These are phyloP conservation scores for Diaporthe sp. DNA, from an alignment of 2,329 filamentous ascomycete genomes.

Conservation along the genomic window DNA sequence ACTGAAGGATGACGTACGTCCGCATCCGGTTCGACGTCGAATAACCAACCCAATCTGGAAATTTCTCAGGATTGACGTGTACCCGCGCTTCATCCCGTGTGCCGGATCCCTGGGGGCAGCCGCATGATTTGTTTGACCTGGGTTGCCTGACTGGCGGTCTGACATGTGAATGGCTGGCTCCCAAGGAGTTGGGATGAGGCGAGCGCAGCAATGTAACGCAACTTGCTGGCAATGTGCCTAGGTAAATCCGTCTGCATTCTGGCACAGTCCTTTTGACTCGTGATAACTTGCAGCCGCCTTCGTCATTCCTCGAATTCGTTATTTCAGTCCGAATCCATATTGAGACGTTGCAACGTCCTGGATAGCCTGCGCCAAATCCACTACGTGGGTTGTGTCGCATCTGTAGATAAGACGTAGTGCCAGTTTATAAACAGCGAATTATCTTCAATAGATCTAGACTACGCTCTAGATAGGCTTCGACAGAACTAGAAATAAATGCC, in stretches of 20 bases:
- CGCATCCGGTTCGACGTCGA: neutral
- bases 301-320: neutral
- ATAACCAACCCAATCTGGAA: constrained; percentile 2
- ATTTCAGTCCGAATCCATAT: neutral
- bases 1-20: neutral
- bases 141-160: neutral
- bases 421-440: neutral
- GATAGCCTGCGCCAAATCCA: neutral
- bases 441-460: neutral
- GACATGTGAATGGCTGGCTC: constrained; percentile 4
- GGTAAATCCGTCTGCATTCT: neutral
- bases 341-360: neutral
- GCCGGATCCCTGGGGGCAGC: neutral
- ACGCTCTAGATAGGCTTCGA: neutral
- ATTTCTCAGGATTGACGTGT: constrained; percentile 20
- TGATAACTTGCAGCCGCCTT: neutral
- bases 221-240: neutral
- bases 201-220: neutral
- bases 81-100: neutral
- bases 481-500: neutral
- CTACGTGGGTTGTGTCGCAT: neutral
- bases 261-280: neutral
- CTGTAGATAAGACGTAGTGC: no score
- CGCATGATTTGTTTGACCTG: neutral
- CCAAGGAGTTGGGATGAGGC: constrained; percentile 17